Evolutionary conservation across 768 basidiomycete species (phyloP).

Genomic region (Russula sp.): DNA sequence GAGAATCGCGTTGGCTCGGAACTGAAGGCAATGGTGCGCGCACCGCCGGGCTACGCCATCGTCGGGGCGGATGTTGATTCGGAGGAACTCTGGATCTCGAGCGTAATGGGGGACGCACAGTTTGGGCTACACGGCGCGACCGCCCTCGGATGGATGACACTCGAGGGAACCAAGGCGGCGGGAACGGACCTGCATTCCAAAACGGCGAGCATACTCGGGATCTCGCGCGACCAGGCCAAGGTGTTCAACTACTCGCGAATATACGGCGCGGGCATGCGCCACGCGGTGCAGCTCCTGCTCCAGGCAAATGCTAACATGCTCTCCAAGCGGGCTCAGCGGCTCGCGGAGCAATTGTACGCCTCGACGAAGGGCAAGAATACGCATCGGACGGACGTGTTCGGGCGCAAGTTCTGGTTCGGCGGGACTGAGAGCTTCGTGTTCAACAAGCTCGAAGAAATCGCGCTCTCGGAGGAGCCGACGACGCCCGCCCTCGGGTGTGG

Average conservation of each 20-base stretch:
- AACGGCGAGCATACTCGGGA: slow-evolving; percentile 87
- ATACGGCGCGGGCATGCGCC: slow-evolving; percentile 96
- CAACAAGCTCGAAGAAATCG: slow-evolving; percentile 96
- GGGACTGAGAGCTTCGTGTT: slow-evolving; percentile 95
- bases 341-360: slow-evolving; percentile 80
- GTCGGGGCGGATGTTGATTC: slow-evolving; percentile 99
- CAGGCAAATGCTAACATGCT: slow-evolving; percentile 79
- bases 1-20: slow-evolving; percentile 97
- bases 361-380: slow-evolving; percentile 92
- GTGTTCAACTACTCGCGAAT: slow-evolving; percentile 99
- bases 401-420: slow-evolving; percentile 90
- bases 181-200: slow-evolving; percentile 97
- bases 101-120: slow-evolving; percentile 97
- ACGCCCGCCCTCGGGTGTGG: slow-evolving; percentile 94
- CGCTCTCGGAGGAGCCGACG: slow-evolving; percentile 73
- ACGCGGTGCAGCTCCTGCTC: slow-evolving; percentile 79
- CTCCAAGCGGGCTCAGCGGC: slow-evolving; percentile 66
- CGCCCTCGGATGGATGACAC: slow-evolving; percentile 98
- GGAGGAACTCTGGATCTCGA: slow-evolving; percentile 98
- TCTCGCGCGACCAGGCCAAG: slow-evolving; percentile 91
- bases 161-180: slow-evolving; percentile 91
- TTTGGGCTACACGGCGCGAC: slow-evolving; percentile 96
- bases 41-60: slow-evolving; percentile 87
- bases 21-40: slow-evolving; percentile 95
- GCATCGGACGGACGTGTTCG: slow-evolving; percentile 64